A percentile compares a stretch with the other conserved stretches of the same genome.
Evolutionary conservation across 2,329 filamentous ascomycete genomes (phyloP).

Genomic region (Calycina marina): DNA sequence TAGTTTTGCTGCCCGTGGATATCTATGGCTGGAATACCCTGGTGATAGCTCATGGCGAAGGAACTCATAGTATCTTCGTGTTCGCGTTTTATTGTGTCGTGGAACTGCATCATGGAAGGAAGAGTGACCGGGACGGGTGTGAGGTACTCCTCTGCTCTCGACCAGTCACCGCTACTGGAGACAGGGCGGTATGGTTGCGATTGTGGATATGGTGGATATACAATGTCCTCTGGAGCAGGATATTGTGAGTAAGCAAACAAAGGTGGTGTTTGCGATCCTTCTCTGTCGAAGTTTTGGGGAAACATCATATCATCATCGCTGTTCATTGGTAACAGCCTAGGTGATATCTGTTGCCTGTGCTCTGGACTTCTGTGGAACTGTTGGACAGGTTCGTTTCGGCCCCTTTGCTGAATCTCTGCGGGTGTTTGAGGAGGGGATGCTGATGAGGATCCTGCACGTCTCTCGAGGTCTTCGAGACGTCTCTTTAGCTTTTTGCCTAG

Average conservation of each 20-base stretch:
- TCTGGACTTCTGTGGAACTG: slow-evolving; percentile 19
- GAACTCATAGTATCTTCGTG: slow-evolving; percentile 45
- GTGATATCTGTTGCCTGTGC: slow-evolving; percentile 24
- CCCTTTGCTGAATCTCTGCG: slow-evolving; percentile 28
- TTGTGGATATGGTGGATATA: slow-evolving; percentile 43
- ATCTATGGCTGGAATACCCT: slow-evolving; percentile 45
- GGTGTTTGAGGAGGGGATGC: slow-evolving; percentile 39
- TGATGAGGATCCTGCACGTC: slow-evolving; percentile 51
- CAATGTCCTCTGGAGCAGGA: slow-evolving; percentile 47
- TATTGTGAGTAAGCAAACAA: slow-evolving; percentile 56
- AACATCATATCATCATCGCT: slow-evolving; percentile 54
- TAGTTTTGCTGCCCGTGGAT: slow-evolving; percentile 46
- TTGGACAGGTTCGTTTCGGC: slow-evolving; percentile 16
- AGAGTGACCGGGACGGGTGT: slow-evolving; percentile 42
- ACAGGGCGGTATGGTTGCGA: slow-evolving; percentile 38
- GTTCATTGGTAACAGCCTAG: slow-evolving; percentile 35
- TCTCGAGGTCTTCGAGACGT: slow-evolving; percentile 72
- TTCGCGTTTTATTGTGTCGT: slow-evolving; percentile 54
- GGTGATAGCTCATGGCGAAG: slow-evolving; percentile 52
- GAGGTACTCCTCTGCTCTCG: slow-evolving; percentile 42
- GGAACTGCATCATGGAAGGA: slow-evolving; percentile 49
- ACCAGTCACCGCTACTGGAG: slow-evolving; percentile 24
- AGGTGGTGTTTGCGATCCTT: slow-evolving; percentile 57
- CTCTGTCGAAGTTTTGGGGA: slow-evolving; percentile 48
- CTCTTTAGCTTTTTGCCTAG: slow-evolving; percentile 86